phyloP scores from a whole-genome alignment of 352 stramenopile species.

The Pythium brachiatum region DNA sequence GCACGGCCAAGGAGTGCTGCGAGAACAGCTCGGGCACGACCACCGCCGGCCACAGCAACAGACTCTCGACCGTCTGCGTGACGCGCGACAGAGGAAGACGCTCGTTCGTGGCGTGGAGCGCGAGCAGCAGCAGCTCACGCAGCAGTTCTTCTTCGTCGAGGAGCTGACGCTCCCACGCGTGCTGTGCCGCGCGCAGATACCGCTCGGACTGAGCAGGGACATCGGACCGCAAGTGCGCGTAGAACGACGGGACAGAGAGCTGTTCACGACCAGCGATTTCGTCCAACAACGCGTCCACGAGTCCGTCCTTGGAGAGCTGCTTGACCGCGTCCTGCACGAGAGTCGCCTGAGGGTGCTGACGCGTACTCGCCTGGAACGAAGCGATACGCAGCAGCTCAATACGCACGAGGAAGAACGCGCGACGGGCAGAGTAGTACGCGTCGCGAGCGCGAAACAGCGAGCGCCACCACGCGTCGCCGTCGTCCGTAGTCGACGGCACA shows the following conservation, averaged over 20 bases:
- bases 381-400: constrained; percentile 53
- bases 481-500: constrained; percentile 12
- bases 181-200: constrained; percentile 28
- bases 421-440: constrained; percentile 40
- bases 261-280: constrained; percentile 50
- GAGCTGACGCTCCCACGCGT: constrained; percentile 55
- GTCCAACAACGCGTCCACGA: constrained; percentile 53
- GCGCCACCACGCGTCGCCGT: constrained; percentile 23
- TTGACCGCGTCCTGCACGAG: constrained; percentile 40
- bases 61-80: constrained; percentile 13
- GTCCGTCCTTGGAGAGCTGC: constrained; percentile 51
- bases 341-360: constrained; percentile 30
- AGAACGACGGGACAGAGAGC: constrained; percentile 34
- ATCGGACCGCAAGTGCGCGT: constrained; percentile 24
- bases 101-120: constrained; percentile 40
- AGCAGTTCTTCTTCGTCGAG: constrained; percentile 58
- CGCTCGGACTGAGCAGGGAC: constrained; percentile 12
- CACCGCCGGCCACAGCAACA: constrained; percentile 22
- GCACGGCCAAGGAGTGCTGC: constrained; percentile 17
- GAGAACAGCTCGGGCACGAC: constrained; percentile 27
- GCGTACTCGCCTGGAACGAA: constrained; percentile 21
- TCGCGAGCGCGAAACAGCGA: constrained; percentile 27
- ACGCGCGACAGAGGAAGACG: constrained; percentile 27
- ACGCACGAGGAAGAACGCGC: constrained; percentile 49
- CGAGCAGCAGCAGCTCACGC: constrained; percentile 54